Percentiles rank a stretch among this genome's conserved stretches.
These are phyloP conservation scores for Letharia columbiana DNA, from an alignment of 495 filamentous ascomycete genomes.

Conservation along the genomic window DNA sequence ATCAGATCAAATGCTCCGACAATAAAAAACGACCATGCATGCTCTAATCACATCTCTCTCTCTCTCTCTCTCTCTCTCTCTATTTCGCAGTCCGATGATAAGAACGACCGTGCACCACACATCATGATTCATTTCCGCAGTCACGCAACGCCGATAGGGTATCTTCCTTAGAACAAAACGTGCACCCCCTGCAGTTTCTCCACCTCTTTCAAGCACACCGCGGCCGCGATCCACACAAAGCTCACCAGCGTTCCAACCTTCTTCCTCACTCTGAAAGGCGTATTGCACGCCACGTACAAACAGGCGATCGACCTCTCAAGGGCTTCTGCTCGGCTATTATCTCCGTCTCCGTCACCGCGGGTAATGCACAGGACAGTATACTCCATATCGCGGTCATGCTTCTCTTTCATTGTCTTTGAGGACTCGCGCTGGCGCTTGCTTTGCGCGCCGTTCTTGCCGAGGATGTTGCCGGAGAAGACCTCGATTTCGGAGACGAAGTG, in stretches of 20 bases:
- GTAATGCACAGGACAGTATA: slow-evolving; percentile 39
- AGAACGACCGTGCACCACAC: slow-evolving; percentile 10
- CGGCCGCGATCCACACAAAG: slow-evolving; percentile 40
- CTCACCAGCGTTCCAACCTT: slow-evolving; percentile 34
- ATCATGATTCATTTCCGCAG: not conserved
- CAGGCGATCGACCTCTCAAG: slow-evolving; percentile 45
- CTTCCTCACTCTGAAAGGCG: slow-evolving; percentile 16
- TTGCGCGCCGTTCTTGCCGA: slow-evolving; percentile 53
- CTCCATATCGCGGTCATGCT: slow-evolving; percentile 44
- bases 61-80: too few species aligned
- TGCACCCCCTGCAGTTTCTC: slow-evolving; percentile 27
- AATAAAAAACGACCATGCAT: too few species aligned
- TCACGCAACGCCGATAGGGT: not conserved
- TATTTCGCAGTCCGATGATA: not conserved
- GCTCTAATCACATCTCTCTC: too few species aligned
- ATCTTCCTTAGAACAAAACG: not conserved
- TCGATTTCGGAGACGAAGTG: slow-evolving; percentile 61
- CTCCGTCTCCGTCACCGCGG: slow-evolving; percentile 29
- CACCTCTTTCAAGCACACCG: slow-evolving; percentile 39
- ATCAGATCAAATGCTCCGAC: too few species aligned
- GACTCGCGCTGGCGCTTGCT: slow-evolving; percentile 55
- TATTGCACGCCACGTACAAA: slow-evolving; percentile 33
- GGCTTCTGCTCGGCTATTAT: slow-evolving; percentile 30
- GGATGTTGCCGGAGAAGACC: slow-evolving; percentile 64
- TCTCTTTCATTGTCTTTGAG: slow-evolving; percentile 52